Percentiles rank a stretch among this genome's conserved stretches.
Conservation (phyloP, 176 grass and related monocot species). For the Phoenix roebelenii region DNA sequence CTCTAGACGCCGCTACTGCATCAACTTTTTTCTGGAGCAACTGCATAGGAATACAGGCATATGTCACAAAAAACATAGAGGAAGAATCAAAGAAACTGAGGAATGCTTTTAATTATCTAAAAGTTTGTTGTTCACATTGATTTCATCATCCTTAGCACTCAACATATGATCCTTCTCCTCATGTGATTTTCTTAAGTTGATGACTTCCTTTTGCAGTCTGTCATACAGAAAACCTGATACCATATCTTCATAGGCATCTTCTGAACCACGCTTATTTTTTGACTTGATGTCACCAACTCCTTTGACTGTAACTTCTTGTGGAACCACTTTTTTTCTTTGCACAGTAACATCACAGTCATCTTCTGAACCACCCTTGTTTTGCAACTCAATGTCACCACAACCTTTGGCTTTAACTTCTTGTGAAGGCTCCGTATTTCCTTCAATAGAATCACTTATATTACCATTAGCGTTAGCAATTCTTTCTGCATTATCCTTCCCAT, state of each 20-base stretch:
- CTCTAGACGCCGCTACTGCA: background rate
- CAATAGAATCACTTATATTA: background rate
- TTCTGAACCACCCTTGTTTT: background rate
- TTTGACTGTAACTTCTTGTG: slow-evolving; percentile 1
- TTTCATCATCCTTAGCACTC: slow-evolving; percentile 23
- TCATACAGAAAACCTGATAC: slow-evolving; percentile 22
- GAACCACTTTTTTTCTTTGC: background rate
- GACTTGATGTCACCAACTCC: background rate
- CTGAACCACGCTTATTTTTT: background rate
- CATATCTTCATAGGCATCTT: slow-evolving; percentile 7
- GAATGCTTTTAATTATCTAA: background rate
- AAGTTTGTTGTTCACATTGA: slow-evolving; percentile 5
- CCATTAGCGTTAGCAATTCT: slow-evolving; percentile 28
- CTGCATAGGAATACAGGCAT: slow-evolving; percentile 3
- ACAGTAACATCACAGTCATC: background rate
- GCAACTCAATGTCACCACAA: background rate
- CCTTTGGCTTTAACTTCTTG: slow-evolving; percentile 8
- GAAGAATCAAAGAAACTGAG: background rate
- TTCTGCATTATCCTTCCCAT: slow-evolving; percentile 52
- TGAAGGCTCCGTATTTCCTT: background rate
- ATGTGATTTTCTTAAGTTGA: slow-evolving; percentile 16
- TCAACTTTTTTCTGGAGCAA: slow-evolving; percentile 14
- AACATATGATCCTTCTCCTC: slow-evolving; percentile 12
- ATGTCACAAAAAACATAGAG: background rate
- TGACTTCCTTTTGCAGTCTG: slow-evolving; percentile 19